Evolutionary conservation across 1,139 yeast genomes (phyloP).

Genomic region (Blastobotrys aristatus): DNA sequence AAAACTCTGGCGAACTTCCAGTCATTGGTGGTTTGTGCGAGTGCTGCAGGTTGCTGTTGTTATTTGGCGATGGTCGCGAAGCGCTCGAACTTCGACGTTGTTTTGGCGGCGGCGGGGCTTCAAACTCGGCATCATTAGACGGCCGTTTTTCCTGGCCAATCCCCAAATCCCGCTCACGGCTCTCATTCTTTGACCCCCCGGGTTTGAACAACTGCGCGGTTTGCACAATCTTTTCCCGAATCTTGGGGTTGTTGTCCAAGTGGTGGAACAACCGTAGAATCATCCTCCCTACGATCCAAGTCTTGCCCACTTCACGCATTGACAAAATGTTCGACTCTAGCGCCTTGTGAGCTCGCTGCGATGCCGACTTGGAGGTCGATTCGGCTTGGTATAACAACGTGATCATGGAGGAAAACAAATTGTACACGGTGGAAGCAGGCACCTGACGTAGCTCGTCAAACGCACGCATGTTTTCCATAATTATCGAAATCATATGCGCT

Average conservation of each 20-base stretch:
- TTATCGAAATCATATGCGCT: conserved; percentile 70
- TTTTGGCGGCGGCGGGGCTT: conserved; percentile 1
- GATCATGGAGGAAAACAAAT: conserved; percentile 61
- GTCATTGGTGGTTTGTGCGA: background rate
- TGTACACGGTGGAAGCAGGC: conserved; percentile 51
- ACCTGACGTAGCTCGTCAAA: conserved; percentile 49
- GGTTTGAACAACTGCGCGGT: conserved; percentile 21
- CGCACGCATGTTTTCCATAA: conserved; percentile 54
- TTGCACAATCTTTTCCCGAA: conserved; percentile 29
- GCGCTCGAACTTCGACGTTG: background rate
- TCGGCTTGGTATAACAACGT: conserved; percentile 74
- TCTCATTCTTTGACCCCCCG: background rate
- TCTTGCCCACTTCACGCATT: conserved; percentile 48
- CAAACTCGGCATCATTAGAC: background rate
- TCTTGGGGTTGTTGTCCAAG: conserved; percentile 26
- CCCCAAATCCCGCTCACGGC: background rate
- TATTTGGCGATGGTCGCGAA: background rate
- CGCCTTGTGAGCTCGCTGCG: conserved; percentile 57
- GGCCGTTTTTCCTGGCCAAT: background rate
- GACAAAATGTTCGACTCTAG: conserved; percentile 49
- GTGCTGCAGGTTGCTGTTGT: background rate
- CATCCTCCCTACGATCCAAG: conserved; percentile 40
- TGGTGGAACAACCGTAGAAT: conserved; percentile 33
- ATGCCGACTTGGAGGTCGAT: conserved; percentile 51
- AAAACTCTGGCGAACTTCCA: conserved; percentile 30